Evolutionary conservation across 208 protist species (phyloP).

Genomic region (Leishmania lainsoni): DNA sequence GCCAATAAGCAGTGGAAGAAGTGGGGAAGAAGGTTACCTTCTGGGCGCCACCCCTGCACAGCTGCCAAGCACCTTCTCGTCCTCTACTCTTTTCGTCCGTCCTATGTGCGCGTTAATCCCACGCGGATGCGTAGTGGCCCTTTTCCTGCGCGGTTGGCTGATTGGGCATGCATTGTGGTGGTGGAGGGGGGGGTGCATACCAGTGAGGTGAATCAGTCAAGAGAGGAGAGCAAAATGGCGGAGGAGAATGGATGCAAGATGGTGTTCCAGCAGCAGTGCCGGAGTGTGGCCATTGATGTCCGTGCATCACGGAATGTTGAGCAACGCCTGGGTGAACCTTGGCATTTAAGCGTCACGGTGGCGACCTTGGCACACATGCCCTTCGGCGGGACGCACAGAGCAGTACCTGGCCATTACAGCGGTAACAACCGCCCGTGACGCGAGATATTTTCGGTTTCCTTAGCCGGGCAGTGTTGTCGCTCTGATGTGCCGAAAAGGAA

Average conservation of each 20-base stretch:
- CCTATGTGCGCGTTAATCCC: background rate
- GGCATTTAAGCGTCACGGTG: background rate
- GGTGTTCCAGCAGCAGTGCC: background rate
- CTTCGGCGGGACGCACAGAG: background rate
- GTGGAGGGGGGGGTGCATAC: background rate
- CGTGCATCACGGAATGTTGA: background rate
- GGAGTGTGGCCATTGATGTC: background rate
- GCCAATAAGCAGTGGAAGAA: background rate
- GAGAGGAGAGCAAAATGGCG: background rate
- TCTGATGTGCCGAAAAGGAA: background rate
- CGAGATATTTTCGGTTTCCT: background rate
- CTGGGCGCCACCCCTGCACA: too few species aligned
- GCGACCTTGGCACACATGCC: background rate
- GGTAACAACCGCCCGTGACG: background rate
- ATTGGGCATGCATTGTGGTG: background rate
- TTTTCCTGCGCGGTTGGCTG: background rate
- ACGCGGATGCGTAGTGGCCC: background rate
- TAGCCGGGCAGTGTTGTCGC: background rate
- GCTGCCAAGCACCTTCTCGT: background rate
- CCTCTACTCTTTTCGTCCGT: background rate
- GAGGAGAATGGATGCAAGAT: background rate
- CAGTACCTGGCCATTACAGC: background rate
- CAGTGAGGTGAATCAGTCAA: background rate
- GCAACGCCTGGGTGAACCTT: background rate
- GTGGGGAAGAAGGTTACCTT: background rate